phyloP scores from a whole-genome alignment of 148 eudicot genomes.

The Cornus kousa region DNA sequence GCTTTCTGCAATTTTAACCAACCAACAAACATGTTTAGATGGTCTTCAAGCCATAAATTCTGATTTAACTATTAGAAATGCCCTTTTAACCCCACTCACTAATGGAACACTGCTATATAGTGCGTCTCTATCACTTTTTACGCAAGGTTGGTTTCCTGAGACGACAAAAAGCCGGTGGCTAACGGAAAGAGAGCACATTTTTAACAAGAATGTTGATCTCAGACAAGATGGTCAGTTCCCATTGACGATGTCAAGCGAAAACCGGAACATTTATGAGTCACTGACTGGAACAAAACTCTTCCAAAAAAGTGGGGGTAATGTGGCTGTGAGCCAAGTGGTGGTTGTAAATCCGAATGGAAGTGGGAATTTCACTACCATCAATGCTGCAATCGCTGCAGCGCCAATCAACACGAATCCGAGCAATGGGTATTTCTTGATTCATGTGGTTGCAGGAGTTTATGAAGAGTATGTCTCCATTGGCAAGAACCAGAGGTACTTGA shows the following conservation, averaged over 20 bases:
- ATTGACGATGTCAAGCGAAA: not conserved
- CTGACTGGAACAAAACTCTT: slow-evolving; percentile 11
- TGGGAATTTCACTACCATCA: slow-evolving; percentile 37
- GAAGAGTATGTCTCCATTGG: slow-evolving; percentile 36
- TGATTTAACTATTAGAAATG: not conserved
- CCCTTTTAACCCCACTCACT: slow-evolving; percentile 10
- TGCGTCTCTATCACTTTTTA: slow-evolving; percentile 23
- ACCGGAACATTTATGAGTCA: slow-evolving; percentile 1
- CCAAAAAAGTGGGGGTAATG: slow-evolving; percentile 12
- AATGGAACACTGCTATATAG: slow-evolving; percentile 19
- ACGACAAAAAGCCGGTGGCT: not conserved
- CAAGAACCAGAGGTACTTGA: slow-evolving; percentile 29
- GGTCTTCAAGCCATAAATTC: slow-evolving; percentile 15
- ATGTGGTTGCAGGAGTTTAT: slow-evolving; percentile 32
- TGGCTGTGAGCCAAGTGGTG: slow-evolving; percentile 25
- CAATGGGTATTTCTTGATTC: slow-evolving; percentile 33
- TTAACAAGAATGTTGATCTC: not conserved
- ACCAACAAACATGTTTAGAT: slow-evolving; percentile 24
- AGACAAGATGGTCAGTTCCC: not conserved
- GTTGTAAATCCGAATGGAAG: slow-evolving; percentile 32
- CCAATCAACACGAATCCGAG: slow-evolving; percentile 26
- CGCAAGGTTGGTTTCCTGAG: not conserved
- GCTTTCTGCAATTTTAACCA: slow-evolving; percentile 11
- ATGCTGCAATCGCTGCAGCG: slow-evolving; percentile 33
- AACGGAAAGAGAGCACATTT: not conserved